Conservation (phyloP, 805 yeast species). For the Kluyveromyces wickerhamii region DNA sequence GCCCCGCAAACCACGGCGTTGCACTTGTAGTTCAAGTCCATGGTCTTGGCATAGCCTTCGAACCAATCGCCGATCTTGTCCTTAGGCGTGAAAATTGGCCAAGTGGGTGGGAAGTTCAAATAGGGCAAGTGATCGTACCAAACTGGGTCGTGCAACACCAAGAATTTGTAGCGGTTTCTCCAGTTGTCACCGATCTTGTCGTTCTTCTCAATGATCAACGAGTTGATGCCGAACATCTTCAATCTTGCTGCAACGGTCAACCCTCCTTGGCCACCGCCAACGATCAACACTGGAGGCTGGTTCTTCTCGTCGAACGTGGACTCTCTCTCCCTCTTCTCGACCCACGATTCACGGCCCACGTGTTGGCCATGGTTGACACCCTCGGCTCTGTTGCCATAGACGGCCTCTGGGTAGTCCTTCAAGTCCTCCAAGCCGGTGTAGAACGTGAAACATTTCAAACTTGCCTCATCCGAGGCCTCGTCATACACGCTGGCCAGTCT, state of each 20-base stretch:
- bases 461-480: slow-evolving; percentile 21
- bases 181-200: slow-evolving; percentile 38
- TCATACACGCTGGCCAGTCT: slow-evolving; percentile 28
- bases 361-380: slow-evolving; percentile 37
- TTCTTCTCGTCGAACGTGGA: slow-evolving; percentile 26
- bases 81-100: slow-evolving; percentile 38
- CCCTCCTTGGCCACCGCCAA: slow-evolving; percentile 44
- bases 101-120: slow-evolving; percentile 33
- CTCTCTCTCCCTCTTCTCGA: slow-evolving; percentile 29
- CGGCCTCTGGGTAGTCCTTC: slow-evolving; percentile 27
- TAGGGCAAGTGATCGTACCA: slow-evolving; percentile 38
- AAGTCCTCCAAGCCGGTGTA: slow-evolving; percentile 32
- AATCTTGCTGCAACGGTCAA: slow-evolving; percentile 36
- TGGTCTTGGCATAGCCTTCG: slow-evolving; percentile 33
- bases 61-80: slow-evolving; percentile 39
- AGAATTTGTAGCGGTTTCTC: slow-evolving; percentile 38
- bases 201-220: slow-evolving; percentile 34
- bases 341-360: slow-evolving; percentile 32
- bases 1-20: slow-evolving; percentile 29
- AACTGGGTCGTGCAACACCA: slow-evolving; percentile 40
- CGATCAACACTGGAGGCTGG: slow-evolving; percentile 37
- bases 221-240: slow-evolving; percentile 34
- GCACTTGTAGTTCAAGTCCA: slow-evolving; percentile 36
- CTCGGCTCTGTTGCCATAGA: slow-evolving; percentile 28
- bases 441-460: slow-evolving; percentile 29